phyloP scores from a whole-genome alignment of 495 filamentous ascomycete genomes.

The Neurospora sp. region DNA sequence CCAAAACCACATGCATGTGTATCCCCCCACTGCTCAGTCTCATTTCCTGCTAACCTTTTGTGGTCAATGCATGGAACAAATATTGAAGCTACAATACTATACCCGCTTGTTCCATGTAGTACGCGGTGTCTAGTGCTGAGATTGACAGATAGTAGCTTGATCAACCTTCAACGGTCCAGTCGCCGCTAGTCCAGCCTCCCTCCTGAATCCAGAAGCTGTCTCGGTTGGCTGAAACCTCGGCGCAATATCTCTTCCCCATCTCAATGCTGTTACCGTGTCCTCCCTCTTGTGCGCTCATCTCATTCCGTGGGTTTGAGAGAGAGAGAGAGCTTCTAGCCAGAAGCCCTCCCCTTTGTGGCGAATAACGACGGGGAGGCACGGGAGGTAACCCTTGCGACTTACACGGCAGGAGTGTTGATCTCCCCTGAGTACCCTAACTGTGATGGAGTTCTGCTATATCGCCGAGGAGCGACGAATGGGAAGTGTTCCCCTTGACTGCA shows the following conservation, averaged over 20 bases:
- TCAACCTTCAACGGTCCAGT: neutral
- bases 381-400: neutral
- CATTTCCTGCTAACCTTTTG: neutral
- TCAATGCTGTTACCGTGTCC: neutral
- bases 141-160: neutral
- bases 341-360: neutral
- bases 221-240: neutral
- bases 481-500: neutral
- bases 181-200: neutral
- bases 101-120: neutral
- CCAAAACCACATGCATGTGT: neutral
- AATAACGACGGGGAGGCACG: neutral
- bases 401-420: neutral
- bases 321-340: neutral
- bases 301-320: neutral
- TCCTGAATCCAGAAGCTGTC: neutral
- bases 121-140: neutral
- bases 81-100: neutral
- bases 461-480: neutral
- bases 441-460: neutral
- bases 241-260: neutral
- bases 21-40: neutral
- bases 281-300: neutral
- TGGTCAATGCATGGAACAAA: neutral
- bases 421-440: neutral